Conservation (phyloP, 1,284 basidiomycete genomes). For the Cryptococcus hybrid region DNA sequence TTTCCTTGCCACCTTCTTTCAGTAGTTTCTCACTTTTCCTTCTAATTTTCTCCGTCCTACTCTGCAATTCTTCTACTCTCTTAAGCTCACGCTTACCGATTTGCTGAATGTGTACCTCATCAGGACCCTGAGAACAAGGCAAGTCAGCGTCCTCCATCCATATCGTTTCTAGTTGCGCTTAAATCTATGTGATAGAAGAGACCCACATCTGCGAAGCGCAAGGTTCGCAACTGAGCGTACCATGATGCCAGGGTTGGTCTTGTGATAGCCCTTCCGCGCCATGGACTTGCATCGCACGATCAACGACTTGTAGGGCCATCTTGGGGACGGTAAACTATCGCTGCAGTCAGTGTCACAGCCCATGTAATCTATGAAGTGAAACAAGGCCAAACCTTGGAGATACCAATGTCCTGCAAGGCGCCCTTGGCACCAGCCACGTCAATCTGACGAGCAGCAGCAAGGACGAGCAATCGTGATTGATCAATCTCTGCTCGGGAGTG, state of each 20-base stretch:
- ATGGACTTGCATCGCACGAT: slow-evolving; percentile 90
- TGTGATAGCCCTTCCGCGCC: slow-evolving; percentile 94
- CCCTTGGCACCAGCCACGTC: slow-evolving; percentile 89
- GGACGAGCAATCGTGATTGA: slow-evolving; percentile 76
- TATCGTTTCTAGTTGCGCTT: neutral
- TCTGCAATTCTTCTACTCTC: slow-evolving; percentile 32
- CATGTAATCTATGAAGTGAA: neutral
- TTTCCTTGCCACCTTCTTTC: slow-evolving; percentile 2
- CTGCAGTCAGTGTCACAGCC: neutral
- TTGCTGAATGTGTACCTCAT: slow-evolving; percentile 94
- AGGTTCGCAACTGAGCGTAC: slow-evolving; percentile 79
- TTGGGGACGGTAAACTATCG: slow-evolving; percentile 82
- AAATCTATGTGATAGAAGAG: neutral
- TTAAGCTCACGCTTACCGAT: slow-evolving; percentile 82
- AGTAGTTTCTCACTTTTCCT: slow-evolving; percentile 19
- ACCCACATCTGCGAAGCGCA: slow-evolving; percentile 84
- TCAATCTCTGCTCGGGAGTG: slow-evolving; percentile 92
- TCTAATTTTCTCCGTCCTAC: slow-evolving; percentile 19
- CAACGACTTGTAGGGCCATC: slow-evolving; percentile 83
- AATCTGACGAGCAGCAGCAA: slow-evolving; percentile 91
- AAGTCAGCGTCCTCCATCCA: slow-evolving; percentile 1
- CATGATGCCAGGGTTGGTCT: slow-evolving; percentile 78
- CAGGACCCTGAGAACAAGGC: slow-evolving; percentile 64
- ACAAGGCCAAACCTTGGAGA: slow-evolving; percentile 70
- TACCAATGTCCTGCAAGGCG: slow-evolving; percentile 94